Conservation (phyloP, 352 stramenopile genomes). For the Phytophthora palmivora region DNA sequence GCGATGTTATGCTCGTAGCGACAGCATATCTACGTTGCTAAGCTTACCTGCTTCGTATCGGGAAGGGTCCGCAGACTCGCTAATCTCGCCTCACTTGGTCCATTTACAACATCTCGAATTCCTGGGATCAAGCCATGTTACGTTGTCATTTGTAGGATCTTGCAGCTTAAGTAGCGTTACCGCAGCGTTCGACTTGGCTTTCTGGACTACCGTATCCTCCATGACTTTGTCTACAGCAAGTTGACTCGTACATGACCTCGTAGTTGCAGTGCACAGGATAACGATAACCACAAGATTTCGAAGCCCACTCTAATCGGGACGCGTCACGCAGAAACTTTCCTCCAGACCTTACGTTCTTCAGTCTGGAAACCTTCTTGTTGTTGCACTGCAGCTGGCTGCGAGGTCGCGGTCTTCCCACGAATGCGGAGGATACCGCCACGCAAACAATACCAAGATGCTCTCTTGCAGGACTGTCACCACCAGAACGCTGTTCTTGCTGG, state of each 20-base stretch:
- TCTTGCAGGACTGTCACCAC: not conserved
- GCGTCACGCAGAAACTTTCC: constrained; percentile 33
- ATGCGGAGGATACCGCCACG: constrained; percentile 14
- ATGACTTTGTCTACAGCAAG: too few species aligned
- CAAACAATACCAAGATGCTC: not conserved
- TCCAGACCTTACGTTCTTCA: not conserved
- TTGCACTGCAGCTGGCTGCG: too few species aligned
- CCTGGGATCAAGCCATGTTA: not conserved
- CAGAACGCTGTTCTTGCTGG: constrained; percentile 1
- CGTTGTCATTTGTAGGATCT: not conserved
- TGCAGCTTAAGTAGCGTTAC: constrained; percentile 18
- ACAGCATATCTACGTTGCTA: too few species aligned
- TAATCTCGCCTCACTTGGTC: not conserved
- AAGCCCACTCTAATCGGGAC: not conserved
- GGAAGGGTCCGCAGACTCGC: constrained; percentile 19
- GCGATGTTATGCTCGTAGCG: too few species aligned
- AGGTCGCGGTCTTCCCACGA: constrained; percentile 8
- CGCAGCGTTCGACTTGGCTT: not conserved
- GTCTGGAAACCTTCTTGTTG: too few species aligned
- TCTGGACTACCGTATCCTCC: too few species aligned
- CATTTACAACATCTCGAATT: constrained; percentile 1
- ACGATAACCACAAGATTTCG: not conserved
- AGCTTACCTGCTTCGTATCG: too few species aligned
- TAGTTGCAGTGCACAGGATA: too few species aligned
- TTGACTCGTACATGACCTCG: too few species aligned